A percentile compares a stretch with the other conserved stretches of the same genome.
phyloP scores from a whole-genome alignment of 208 protist genomes.

The Leishmania major region DNA sequence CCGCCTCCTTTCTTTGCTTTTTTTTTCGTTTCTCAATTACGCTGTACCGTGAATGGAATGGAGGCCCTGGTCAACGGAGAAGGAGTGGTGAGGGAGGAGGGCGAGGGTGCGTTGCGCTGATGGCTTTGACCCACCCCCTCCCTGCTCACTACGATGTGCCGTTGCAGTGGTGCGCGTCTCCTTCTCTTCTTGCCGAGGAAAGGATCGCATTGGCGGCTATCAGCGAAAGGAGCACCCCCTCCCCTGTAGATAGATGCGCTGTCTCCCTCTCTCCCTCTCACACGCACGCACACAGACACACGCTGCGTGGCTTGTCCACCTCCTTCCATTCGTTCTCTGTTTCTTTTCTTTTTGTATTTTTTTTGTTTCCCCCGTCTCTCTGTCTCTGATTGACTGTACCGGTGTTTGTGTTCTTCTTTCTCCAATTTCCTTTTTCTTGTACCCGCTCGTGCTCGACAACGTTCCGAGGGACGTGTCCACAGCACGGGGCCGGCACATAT shows the following conservation, averaged over 20 bases:
- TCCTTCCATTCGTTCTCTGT: not conserved
- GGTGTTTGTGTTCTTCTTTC: not conserved
- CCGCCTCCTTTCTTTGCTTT: not conserved
- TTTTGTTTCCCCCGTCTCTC: not conserved
- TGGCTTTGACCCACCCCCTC: not conserved
- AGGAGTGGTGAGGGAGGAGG: too few species aligned
- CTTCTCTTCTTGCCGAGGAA: not conserved
- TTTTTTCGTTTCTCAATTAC: not conserved
- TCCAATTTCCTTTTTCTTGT: not conserved
- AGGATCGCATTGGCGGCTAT: not conserved
- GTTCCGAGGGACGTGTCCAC: not conserved
- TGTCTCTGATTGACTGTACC: not conserved
- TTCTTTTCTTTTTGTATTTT: conserved; percentile 2
- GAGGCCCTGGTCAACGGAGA: not conserved
- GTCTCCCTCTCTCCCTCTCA: not conserved
- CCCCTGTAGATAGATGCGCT: not conserved
- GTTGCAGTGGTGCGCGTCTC: not conserved
- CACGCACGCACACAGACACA: too few species aligned
- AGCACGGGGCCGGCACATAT: too few species aligned
- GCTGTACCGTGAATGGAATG: conserved; percentile 9
- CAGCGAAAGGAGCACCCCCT: not conserved
- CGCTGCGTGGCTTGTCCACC: not conserved
- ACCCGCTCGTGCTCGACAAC: too few species aligned
- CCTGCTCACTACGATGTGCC: not conserved
- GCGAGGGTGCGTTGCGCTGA: too few species aligned